These are phyloP conservation scores for Cladobotryum protrusum DNA, from an alignment of 2,329 filamentous ascomycete genomes.

Conservation along the genomic window DNA sequence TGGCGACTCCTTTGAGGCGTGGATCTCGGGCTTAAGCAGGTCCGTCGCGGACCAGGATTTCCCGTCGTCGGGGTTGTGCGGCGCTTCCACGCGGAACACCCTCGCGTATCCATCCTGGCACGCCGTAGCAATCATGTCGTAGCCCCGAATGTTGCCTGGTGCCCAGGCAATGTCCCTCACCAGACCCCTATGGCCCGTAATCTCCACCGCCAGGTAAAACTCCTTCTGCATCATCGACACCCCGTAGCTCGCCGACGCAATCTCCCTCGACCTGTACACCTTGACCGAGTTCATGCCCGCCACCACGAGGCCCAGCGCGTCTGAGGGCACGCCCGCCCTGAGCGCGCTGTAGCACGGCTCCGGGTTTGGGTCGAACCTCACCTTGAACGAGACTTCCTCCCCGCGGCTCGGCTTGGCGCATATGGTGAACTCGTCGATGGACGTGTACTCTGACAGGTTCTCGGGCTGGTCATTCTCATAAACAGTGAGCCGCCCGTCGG, in stretches of 20 bases:
- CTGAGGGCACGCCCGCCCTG: constrained; percentile 71
- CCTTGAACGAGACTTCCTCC: constrained; percentile 80
- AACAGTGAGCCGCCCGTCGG: constrained; percentile 72
- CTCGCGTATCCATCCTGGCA: constrained; percentile 87
- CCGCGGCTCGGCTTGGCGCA: constrained; percentile 65
- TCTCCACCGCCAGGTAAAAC: constrained; percentile 77
- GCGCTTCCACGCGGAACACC: constrained; percentile 75
- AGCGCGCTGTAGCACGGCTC: constrained; percentile 73
- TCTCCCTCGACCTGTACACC: constrained; percentile 70
- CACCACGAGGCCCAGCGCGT: constrained; percentile 75
- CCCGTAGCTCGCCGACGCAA: constrained; percentile 45
- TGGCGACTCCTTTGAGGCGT: constrained; percentile 2
- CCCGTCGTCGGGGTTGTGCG: constrained; percentile 39
- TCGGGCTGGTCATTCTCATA: constrained; percentile 84
- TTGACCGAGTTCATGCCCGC: constrained; percentile 78
- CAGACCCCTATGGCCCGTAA: constrained; percentile 66
- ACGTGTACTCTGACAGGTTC: constrained; percentile 67
- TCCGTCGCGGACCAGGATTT: constrained; percentile 45
- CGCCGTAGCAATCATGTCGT: constrained; percentile 84
- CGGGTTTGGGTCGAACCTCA: constrained; percentile 83
- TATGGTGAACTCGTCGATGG: constrained; percentile 70
- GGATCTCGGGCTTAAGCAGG: constrained; percentile 33
- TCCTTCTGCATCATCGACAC: constrained; percentile 57
- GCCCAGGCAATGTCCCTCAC: constrained; percentile 91
- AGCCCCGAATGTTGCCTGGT: constrained; percentile 81